Percentiles rank a stretch among this genome's conserved stretches.
Evolutionary conservation across 164 flowering plant genomes (phyloP).

Genomic region (Amborella trichopoda): DNA sequence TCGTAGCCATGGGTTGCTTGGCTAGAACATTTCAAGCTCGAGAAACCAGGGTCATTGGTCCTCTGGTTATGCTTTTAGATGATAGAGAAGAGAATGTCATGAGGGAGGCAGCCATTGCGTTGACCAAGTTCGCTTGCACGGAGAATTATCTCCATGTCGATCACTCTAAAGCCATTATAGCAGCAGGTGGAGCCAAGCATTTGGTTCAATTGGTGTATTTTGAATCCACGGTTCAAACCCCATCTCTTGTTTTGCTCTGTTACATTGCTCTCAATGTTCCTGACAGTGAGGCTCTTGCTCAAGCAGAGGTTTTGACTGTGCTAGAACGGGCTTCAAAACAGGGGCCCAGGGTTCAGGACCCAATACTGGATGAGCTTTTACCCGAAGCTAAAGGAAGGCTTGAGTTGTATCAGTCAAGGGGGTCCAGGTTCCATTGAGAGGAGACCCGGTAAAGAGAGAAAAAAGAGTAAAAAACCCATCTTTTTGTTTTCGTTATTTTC

Average conservation of each 20-base stretch:
- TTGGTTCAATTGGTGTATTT: slow-evolving; percentile 64
- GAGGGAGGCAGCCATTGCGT: slow-evolving; percentile 49
- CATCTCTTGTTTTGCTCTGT: slow-evolving; percentile 39
- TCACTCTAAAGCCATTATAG: slow-evolving; percentile 62
- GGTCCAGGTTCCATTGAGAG: too few relatives aligned
- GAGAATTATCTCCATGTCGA: slow-evolving; percentile 52
- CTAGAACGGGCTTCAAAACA: slow-evolving; percentile 78
- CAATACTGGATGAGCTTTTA: slow-evolving; percentile 21
- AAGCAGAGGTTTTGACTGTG: slow-evolving; percentile 57
- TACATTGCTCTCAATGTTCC: slow-evolving; percentile 56
- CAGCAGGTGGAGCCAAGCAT: slow-evolving; percentile 50
- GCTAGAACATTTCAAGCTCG: slow-evolving; percentile 73
- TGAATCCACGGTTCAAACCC: slow-evolving; percentile 47
- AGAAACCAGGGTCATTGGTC: slow-evolving; percentile 58
- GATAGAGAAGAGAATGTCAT: slow-evolving; percentile 50
- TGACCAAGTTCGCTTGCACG: slow-evolving; percentile 54
- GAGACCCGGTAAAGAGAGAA: too few relatives aligned
- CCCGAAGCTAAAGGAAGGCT: slow-evolving; percentile 55
- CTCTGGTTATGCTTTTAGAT: slow-evolving; percentile 59
- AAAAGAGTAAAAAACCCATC: too few relatives aligned
- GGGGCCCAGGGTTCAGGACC: slow-evolving; percentile 24
- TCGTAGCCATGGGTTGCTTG: slow-evolving; percentile 47
- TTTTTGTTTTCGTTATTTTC: too few relatives aligned
- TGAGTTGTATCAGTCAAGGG: slow-evolving; percentile 71
- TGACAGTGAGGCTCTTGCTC: slow-evolving; percentile 53